A percentile compares a stretch with the other conserved stretches of the same genome.
phyloP scores from a whole-genome alignment of 2,329 filamentous ascomycete species.

The Sporothrix globosa region DNA sequence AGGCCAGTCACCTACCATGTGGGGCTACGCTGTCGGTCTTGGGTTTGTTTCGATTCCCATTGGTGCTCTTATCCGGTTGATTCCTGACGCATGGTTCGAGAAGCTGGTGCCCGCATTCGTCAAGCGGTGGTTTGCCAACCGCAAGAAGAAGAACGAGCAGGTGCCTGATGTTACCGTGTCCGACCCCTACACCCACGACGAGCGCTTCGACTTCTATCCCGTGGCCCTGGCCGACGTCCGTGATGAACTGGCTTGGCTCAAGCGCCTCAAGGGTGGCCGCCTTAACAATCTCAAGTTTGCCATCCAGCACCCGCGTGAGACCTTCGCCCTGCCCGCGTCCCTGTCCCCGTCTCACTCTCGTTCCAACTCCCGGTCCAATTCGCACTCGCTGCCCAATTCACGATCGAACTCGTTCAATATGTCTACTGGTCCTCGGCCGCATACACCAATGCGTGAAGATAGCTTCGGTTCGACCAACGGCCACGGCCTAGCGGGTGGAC shows the following conservation, averaged over 20 bases:
- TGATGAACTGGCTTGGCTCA: constrained; percentile 79
- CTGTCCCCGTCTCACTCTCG: constrained; percentile 66
- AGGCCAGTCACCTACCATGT: constrained; percentile 71
- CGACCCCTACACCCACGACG: constrained; percentile 57
- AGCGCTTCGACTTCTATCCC: constrained; percentile 68
- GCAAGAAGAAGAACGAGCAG: constrained; percentile 39
- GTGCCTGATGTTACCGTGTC: constrained; percentile 63
- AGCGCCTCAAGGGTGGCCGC: constrained; percentile 78
- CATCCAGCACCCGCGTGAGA: constrained; percentile 73
- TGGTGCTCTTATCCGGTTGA: constrained; percentile 76
- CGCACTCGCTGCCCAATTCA: constrained; percentile 61
- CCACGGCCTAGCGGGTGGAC: constrained; percentile 14
- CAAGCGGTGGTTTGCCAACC: constrained; percentile 49
- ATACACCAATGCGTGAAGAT: constrained; percentile 65
- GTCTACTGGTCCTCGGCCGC: constrained; percentile 33
- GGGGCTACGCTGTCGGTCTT: constrained; percentile 84
- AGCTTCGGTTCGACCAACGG: constrained; percentile 47
- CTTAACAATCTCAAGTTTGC: constrained; percentile 80
- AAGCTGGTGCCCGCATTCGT: constrained; percentile 58
- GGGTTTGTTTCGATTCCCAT: constrained; percentile 84
- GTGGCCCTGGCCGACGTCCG: constrained; percentile 73
- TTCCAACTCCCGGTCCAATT: constrained; percentile 63
- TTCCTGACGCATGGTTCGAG: constrained; percentile 72
- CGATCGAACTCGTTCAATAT: constrained; percentile 57
- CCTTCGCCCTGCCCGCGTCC: constrained; percentile 64